phyloP scores from a whole-genome alignment of 2,329 filamentous ascomycete genomes.

The Aspergillus clavatus region DNA sequence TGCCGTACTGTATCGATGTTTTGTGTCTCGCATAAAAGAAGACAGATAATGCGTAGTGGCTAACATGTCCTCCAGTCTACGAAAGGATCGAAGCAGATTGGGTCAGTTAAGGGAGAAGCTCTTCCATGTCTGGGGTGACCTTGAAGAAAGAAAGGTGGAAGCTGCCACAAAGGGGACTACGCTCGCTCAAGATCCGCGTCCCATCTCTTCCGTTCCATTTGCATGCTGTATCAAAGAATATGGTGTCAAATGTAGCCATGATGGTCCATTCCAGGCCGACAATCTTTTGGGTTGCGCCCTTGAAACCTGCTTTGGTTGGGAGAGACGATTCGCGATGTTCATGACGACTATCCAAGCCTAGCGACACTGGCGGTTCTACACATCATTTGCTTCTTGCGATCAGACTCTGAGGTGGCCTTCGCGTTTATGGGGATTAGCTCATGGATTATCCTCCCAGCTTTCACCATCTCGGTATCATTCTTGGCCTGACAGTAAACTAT shows the following conservation, averaged over 20 bases:
- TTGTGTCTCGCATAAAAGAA: not conserved
- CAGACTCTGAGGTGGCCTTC: too few species aligned
- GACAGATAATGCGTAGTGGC: not conserved
- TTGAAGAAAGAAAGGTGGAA: slow-evolving; percentile 63
- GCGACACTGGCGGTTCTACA: not conserved
- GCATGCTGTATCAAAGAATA: slow-evolving; percentile 68
- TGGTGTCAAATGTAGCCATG: slow-evolving; percentile 47
- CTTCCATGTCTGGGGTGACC: slow-evolving; percentile 77
- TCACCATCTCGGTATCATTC: too few species aligned
- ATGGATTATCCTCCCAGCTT: too few species aligned
- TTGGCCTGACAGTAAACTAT: too few species aligned
- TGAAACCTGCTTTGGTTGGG: slow-evolving; percentile 49
- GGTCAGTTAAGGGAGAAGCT: slow-evolving; percentile 61
- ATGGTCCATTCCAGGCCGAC: slow-evolving; percentile 33
- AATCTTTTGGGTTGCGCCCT: slow-evolving; percentile 34
- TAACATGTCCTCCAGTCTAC: slow-evolving; percentile 46
- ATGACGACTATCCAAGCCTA: slow-evolving; percentile 53
- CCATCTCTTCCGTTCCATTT: slow-evolving; percentile 56
- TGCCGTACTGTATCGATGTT: not conserved
- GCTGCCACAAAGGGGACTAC: slow-evolving; percentile 22
- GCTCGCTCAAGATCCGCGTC: slow-evolving; percentile 14
- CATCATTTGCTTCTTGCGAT: too few species aligned
- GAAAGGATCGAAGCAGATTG: slow-evolving; percentile 47
- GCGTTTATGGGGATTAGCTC: not conserved
- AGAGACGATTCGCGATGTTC: slow-evolving; percentile 61